Evolutionary conservation across 2,329 filamentous ascomycete genomes (phyloP).

Genomic region (Colletotrichum sublineola): DNA sequence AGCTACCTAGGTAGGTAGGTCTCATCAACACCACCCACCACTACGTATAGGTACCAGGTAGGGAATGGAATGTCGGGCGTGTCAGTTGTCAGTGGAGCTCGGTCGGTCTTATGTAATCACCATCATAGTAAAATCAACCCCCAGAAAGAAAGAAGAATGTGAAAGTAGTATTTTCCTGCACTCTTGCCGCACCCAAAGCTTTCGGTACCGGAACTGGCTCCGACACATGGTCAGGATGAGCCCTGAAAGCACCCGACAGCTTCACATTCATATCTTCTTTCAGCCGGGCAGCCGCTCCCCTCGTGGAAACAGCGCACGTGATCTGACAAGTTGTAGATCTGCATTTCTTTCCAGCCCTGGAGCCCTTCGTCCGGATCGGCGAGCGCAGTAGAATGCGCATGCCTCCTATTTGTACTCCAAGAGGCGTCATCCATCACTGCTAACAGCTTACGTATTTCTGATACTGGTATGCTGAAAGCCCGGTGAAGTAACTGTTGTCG

Average conservation of each 20-base stretch:
- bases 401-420: too few species aligned
- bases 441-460: not conserved
- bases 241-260: not conserved
- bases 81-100: not conserved
- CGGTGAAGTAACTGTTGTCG: not conserved
- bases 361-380: conserved; percentile 4
- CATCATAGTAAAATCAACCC: not conserved
- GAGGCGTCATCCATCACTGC: not conserved
- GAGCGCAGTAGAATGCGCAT: not conserved
- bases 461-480: not conserved
- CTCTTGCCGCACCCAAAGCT: not conserved
- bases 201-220: conserved; percentile 13
- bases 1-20: not conserved
- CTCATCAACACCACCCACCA: too few species aligned
- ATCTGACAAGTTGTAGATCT: not conserved
- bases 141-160: not conserved
- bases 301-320: not conserved
- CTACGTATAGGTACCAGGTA: too few species aligned
- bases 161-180: not conserved
- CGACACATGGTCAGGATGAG: not conserved
- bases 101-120: not conserved
- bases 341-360: not conserved
- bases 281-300: too few species aligned
- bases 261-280: not conserved
- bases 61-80: not conserved